phyloP scores from a whole-genome alignment of 257 asterid genomes.

The Salvia miltiorrhiza region DNA sequence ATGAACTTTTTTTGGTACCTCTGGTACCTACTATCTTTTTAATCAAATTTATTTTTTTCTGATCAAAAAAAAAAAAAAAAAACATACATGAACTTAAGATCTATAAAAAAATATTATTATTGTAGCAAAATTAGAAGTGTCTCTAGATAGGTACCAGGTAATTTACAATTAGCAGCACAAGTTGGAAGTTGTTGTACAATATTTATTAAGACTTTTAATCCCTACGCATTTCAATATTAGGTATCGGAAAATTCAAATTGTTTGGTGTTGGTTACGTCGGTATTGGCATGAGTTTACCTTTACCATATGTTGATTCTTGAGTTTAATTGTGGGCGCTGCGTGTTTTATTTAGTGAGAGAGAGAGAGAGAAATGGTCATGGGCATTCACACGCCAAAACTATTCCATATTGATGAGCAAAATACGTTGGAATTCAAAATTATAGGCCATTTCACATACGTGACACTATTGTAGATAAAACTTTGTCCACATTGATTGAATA shows the following conservation, averaged over 20 bases:
- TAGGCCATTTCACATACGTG: not conserved
- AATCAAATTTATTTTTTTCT: no score
- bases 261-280: constrained; percentile 18
- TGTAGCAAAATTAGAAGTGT: constrained; percentile 18
- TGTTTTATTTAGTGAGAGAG: not conserved
- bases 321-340: not conserved
- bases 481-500: not conserved
- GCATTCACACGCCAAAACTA: constrained; percentile 13
- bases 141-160: not conserved
- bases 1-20: no score
- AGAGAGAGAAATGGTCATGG: constrained; percentile 11
- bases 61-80: no score
- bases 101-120: no score
- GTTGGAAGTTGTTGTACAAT: constrained; percentile 20
- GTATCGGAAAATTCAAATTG: constrained; percentile 25
- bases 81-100: no score
- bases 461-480: not conserved
- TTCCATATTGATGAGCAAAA: no score
- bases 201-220: not conserved
- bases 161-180: constrained; percentile 14
- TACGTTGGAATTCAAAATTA: constrained; percentile 13
- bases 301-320: not conserved
- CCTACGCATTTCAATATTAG: not conserved
- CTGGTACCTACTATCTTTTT: no score
- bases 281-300: constrained; percentile 19